Conservation (phyloP, 495 filamentous ascomycete species). For the Penicillium angulare region DNA sequence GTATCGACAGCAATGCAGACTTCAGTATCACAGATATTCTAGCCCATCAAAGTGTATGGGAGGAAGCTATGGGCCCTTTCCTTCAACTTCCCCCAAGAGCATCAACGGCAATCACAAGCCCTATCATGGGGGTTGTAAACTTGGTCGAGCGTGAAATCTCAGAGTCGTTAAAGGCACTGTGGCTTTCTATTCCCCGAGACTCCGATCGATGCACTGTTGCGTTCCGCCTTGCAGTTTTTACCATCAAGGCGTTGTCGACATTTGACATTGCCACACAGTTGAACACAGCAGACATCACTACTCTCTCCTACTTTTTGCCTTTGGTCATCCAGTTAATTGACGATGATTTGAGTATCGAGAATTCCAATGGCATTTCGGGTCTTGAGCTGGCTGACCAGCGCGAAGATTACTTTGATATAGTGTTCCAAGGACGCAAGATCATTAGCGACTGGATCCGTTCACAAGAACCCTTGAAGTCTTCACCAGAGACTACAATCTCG, state of each 20-base stretch:
- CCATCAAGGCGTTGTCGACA: conserved; percentile 51
- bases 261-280: conserved; percentile 29
- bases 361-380: conserved; percentile 56
- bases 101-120: conserved; percentile 69
- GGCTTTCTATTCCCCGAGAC: conserved; percentile 53
- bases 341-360: conserved; percentile 60
- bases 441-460: conserved; percentile 48
- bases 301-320: conserved; percentile 48
- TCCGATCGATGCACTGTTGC: conserved; percentile 65
- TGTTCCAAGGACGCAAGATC: conserved; percentile 54
- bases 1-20: conserved; percentile 27
- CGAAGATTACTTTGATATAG: conserved; percentile 59
- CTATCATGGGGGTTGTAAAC: conserved; percentile 67
- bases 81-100: conserved; percentile 55
- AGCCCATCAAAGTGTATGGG: conserved; percentile 50
- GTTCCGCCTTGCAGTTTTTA: conserved; percentile 71
- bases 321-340: conserved; percentile 57
- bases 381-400: conserved; percentile 47
- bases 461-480: conserved; percentile 12
- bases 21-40: conserved; percentile 43
- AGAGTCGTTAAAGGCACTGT: conserved; percentile 20
- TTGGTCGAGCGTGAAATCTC: conserved; percentile 48
- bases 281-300: conserved; percentile 29
- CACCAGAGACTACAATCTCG: conserved; percentile 16
- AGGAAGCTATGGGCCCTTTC: conserved; percentile 55